phyloP scores from a whole-genome alignment of 2,329 filamentous ascomycete genomes.

The Sporothrix curviconia region DNA sequence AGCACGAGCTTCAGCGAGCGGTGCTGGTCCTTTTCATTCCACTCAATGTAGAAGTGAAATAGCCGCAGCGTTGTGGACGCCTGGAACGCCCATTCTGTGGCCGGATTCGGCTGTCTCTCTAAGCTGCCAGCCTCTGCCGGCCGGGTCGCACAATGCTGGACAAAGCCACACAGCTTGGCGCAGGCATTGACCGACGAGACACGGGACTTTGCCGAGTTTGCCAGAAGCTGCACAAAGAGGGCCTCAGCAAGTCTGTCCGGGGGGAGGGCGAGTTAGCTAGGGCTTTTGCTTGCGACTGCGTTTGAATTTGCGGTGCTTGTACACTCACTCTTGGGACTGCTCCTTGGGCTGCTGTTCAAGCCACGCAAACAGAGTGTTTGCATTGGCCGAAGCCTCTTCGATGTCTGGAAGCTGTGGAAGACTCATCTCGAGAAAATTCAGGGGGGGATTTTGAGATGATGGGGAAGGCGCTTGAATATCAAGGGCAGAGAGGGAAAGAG shows the following conservation, averaged over 20 bases:
- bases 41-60: conserved; percentile 59
- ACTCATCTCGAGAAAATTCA: conserved; percentile 7
- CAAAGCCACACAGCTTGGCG: conserved; percentile 54
- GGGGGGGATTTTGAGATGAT: neutral
- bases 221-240: conserved; percentile 43
- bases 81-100: conserved; percentile 47
- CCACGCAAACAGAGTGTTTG: conserved; percentile 24
- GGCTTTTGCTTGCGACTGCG: neutral
- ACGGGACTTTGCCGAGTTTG: conserved; percentile 45
- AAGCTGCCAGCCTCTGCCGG: neutral
- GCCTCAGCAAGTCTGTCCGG: conserved; percentile 14
- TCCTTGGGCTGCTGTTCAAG: conserved; percentile 20
- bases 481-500: conserved; percentile 2
- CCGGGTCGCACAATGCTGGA: conserved; percentile 48
- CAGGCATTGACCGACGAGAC: conserved; percentile 52
- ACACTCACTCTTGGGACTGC: conserved; percentile 8
- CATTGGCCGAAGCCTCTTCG: conserved; percentile 22
- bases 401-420: conserved; percentile 17
- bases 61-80: conserved; percentile 41
- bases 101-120: conserved; percentile 20
- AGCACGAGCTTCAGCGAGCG: conserved; percentile 57
- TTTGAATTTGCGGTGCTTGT: neutral
- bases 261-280: neutral
- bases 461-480: neutral
- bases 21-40: conserved; percentile 60